Base-by-base conservation (phyloP, 2,329 filamentous ascomycete genomes). In the Magnaporthiopsis incrustans region DNA sequence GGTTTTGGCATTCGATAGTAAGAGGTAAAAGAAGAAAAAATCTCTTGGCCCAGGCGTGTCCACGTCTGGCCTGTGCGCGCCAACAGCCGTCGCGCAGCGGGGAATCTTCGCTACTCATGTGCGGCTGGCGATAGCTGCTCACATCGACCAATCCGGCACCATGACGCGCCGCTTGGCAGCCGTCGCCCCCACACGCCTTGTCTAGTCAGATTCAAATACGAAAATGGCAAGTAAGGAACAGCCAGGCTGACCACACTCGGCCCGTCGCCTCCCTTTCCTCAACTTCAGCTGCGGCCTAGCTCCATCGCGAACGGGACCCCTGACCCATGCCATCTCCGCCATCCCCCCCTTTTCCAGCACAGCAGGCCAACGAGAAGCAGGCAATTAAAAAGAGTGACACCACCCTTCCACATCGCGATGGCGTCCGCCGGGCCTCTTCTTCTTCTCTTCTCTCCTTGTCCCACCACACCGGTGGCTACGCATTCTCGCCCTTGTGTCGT, bases 81-180 rank as follows among this genome's bases (percentile, higher is more conserved):
- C 44, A 53, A 25, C 44, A 53, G 44, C n/a, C n/a, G n/a, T 25
- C 44, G 44, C 15, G 44, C 44, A 53, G 44, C 10, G 44, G 44
- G 10, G 22, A 53, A 53, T n/a, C 44, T 22, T 25, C 11, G 44
- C 44, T n/a, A 10, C 12, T 30, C 44, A 53, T 53, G 26, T 60
- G 58, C 58, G 58, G 58, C 58, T 60, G 58, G 58, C 38, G 38
- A 60, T 60, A 35, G 58, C 22, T 60, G 30, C 27, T 11, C 22
- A 32, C 26, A 30, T 35, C 32, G 11, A 22, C 58, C 58, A 60
- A 60, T 60, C 58, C 38, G 58, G 14, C 27, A 32, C 22, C 30
- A 11, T 18, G 58, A 38, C 18, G 18, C 2, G 18, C 27, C 27
- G 30, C 58, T 60, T 60, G 58, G 27, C 58, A 35, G 14, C 15